phyloP scores from a whole-genome alignment of 371 early-diverging fungal species.

The Rhizopus delemar region DNA sequence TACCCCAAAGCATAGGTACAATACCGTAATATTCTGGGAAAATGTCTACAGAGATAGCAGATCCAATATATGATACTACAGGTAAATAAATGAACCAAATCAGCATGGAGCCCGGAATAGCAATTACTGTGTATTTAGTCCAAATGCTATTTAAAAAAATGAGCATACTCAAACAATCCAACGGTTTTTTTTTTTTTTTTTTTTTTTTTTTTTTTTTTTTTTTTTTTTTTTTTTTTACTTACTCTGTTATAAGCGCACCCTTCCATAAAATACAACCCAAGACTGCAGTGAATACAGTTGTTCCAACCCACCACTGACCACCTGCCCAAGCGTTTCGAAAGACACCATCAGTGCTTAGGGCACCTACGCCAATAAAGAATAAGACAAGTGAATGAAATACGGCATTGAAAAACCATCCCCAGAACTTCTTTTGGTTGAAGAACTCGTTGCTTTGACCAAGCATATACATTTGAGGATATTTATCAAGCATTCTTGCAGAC shows the following conservation, averaged over 20 bases:
- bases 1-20: conserved; percentile 68
- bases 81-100: conserved; percentile 89
- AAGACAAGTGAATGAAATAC: conserved; percentile 82
- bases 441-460: conserved; percentile 84
- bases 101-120: conserved; percentile 80
- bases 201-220: background rate
- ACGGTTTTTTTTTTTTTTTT: background rate
- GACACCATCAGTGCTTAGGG: conserved; percentile 64
- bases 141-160: conserved; percentile 52
- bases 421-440: conserved; percentile 86
- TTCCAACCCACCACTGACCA: conserved; percentile 80
- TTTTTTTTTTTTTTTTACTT: conserved; percentile 25
- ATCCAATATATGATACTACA: conserved; percentile 79
- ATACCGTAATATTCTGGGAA: conserved; percentile 81
- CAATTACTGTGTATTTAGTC: conserved; percentile 81
- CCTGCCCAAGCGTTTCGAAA: conserved; percentile 63
- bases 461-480: conserved; percentile 82
- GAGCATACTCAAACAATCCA: too few relatives aligned
- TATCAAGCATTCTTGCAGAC: conserved; percentile 65
- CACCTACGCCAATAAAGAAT: conserved; percentile 62
- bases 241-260: conserved; percentile 82
- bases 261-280: conserved; percentile 82
- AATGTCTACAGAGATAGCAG: conserved; percentile 64
- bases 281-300: conserved; percentile 77
- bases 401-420: conserved; percentile 89